Base-by-base conservation (phyloP, 2,329 filamentous ascomycete genomes). In the Trichoderma atrobrunneum region DNA sequence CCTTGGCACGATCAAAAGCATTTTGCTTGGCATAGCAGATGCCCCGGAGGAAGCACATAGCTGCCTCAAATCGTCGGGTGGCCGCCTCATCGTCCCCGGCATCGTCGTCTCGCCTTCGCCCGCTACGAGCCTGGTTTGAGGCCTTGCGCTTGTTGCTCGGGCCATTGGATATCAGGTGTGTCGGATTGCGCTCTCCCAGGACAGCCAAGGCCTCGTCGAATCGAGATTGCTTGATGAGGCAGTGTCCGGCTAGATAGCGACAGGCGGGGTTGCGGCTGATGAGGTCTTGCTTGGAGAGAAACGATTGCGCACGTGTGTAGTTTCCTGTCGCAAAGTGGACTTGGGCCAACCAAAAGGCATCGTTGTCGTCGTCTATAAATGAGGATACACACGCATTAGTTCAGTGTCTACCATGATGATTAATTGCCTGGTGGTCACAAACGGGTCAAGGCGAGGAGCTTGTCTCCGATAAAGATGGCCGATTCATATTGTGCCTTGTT, bases 261-360 rank as follows among this genome's bases (percentile, higher is more conserved):
- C 95, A 98, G 66, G 94, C 93, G 1, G 94, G 89, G 77, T 93
- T 98, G 77, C 93, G 90, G 59, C 89, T 84, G 76, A 96, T 89
- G 74, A 98, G 89, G 80, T 97, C 93, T 80, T 95, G 92, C 78
- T 93, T 92, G 34, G 91, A 90, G 74, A 99, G 90, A 75, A 98
- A 93, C 28, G 93, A 89, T 77, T 97, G 91, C 3, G 96, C 95
- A 77, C 96, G 92, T 10, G 92, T 96, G 82, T 97, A 98, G 85
- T 98, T 97, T 77, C 94, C 95, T 63, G 94, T 96, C 66, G 92
- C 92, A 83, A 98, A 99, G 82, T 99, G 95, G 48, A 97, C 94
- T 83, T 98, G 95, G n/a, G 96, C 96, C 57, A 99, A 91, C 92
- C 94, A 98, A 80, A 97, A 97, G 54, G 95, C 95, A 81, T 99